Conservation (phyloP, 164 flowering plant species). For the Amborella trichopoda region DNA sequence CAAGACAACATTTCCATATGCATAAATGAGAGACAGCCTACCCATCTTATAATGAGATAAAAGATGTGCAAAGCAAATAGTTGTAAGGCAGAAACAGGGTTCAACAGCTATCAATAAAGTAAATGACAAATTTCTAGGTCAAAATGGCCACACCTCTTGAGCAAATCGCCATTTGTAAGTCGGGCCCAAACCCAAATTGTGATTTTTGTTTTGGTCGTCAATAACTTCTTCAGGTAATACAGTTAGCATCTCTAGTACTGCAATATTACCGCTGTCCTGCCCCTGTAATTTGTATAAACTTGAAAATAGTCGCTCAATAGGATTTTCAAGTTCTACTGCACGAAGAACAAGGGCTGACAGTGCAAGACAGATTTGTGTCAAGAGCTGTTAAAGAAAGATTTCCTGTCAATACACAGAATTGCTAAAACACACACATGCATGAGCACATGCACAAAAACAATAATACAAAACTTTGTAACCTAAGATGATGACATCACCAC, state of each 20-base stretch:
- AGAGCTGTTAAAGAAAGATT: conserved; percentile 46
- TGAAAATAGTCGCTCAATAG: conserved; percentile 70
- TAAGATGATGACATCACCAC: no score
- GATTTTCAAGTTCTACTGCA: conserved; percentile 57
- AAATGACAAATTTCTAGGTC: no score
- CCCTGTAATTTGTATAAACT: conserved; percentile 66
- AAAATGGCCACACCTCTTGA: conserved; percentile 51
- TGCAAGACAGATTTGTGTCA: conserved; percentile 93
- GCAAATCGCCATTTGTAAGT: conserved; percentile 49
- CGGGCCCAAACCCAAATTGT: conserved; percentile 35
- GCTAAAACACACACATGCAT: no score
- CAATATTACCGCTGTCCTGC: conserved; percentile 57
- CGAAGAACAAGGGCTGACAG: conserved; percentile 73
- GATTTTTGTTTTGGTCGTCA: conserved; percentile 43
- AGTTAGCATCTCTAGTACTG: conserved; percentile 88
- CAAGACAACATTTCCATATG: neutral
- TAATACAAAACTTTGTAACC: no score
- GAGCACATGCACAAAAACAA: no score
- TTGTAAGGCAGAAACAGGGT: neutral
- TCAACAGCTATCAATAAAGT: no score
- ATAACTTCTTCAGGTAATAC: conserved; percentile 88
- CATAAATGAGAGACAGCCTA: no score
- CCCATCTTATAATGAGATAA: neutral
- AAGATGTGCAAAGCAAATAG: neutral
- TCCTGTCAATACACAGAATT: no score